Evolutionary conservation across 2,329 filamentous ascomycete species (phyloP).

Genomic region (Talaromyces sp.): DNA sequence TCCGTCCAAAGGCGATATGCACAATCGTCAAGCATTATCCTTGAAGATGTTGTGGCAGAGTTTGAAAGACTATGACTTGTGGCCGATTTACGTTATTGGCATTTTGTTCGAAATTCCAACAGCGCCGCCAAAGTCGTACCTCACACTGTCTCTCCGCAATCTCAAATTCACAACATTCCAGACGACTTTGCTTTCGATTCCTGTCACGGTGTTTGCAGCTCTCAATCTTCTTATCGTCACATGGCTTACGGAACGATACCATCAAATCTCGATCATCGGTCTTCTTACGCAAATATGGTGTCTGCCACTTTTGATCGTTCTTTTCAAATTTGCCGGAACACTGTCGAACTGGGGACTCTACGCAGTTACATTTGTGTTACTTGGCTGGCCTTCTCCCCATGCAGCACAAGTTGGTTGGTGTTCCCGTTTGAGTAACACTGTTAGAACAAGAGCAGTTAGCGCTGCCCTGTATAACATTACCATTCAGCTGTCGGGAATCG

Average conservation of each 20-base stretch:
- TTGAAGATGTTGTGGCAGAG: constrained; percentile 47
- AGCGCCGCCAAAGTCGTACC: constrained; percentile 35
- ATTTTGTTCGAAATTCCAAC: constrained; percentile 43
- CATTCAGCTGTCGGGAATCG: constrained; percentile 42
- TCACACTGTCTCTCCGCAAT: constrained; percentile 45
- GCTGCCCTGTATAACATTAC: constrained; percentile 47
- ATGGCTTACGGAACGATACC: constrained; percentile 54
- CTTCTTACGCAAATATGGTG: constrained; percentile 54
- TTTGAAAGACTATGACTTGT: constrained; percentile 53
- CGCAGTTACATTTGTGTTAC: constrained; percentile 50
- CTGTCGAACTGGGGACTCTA: constrained; percentile 53
- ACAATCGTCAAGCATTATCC: constrained; percentile 51
- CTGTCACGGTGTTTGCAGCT: constrained; percentile 55
- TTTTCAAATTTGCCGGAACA: constrained; percentile 48
- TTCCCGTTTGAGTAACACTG: constrained; percentile 42
- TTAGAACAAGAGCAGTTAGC: constrained; percentile 42
- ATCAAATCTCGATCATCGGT: constrained; percentile 53
- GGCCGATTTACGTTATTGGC: constrained; percentile 34
- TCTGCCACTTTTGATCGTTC: constrained; percentile 50
- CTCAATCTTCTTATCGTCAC: constrained; percentile 54
- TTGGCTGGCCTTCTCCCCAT: constrained; percentile 58
- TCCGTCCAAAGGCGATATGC: constrained; percentile 54
- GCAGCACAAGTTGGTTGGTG: constrained; percentile 50
- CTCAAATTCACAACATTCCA: constrained; percentile 58
- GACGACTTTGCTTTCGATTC: constrained; percentile 61